A percentile compares a stretch with the other conserved stretches of the same genome.
Conservation (phyloP, 805 yeast genomes). For the Monosporozyma solicola region DNA sequence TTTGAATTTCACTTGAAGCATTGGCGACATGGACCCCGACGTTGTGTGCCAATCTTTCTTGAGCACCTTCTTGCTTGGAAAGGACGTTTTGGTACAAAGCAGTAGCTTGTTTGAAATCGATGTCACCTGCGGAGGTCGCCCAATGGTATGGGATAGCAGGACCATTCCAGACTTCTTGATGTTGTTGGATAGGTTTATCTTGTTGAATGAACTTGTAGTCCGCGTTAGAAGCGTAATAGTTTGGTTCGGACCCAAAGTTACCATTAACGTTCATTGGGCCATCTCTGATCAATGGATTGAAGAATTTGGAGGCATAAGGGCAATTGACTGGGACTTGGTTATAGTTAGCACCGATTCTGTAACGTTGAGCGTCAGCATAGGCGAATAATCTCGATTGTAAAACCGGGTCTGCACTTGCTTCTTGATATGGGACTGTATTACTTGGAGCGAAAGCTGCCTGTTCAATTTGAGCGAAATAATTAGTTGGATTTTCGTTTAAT, state of each 20-base stretch:
- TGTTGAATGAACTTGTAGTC: slow-evolving; percentile 26
- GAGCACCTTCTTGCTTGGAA: slow-evolving; percentile 73
- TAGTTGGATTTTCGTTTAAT: slow-evolving; percentile 74
- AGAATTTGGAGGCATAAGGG: slow-evolving; percentile 50
- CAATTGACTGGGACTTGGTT: slow-evolving; percentile 85
- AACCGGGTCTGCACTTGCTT: slow-evolving; percentile 77
- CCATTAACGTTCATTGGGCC: slow-evolving; percentile 66
- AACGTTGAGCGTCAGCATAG: slow-evolving; percentile 79
- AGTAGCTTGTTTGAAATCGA: slow-evolving; percentile 71
- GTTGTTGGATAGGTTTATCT: slow-evolving; percentile 39
- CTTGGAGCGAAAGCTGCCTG: slow-evolving; percentile 83
- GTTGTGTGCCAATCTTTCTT: slow-evolving; percentile 73
- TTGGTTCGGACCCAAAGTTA: slow-evolving; percentile 70
- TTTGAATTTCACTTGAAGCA: slow-evolving; percentile 72
- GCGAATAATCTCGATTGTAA: slow-evolving; percentile 74
- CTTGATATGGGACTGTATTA: slow-evolving; percentile 76
- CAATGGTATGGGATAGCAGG: slow-evolving; percentile 83
- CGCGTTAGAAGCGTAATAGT: slow-evolving; percentile 51
- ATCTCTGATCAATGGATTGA: slow-evolving; percentile 71
- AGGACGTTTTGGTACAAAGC: slow-evolving; percentile 64
- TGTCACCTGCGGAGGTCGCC: slow-evolving; percentile 52
- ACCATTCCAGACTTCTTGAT: slow-evolving; percentile 76
- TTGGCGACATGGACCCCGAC: slow-evolving; percentile 61
- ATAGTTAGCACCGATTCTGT: slow-evolving; percentile 66
- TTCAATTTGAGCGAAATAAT: slow-evolving; percentile 81